Evolutionary conservation across 352 stramenopile genomes (phyloP), one percentile per base, ranked within the genome.

Genomic region (Globisporangium mamillatum): DNA sequence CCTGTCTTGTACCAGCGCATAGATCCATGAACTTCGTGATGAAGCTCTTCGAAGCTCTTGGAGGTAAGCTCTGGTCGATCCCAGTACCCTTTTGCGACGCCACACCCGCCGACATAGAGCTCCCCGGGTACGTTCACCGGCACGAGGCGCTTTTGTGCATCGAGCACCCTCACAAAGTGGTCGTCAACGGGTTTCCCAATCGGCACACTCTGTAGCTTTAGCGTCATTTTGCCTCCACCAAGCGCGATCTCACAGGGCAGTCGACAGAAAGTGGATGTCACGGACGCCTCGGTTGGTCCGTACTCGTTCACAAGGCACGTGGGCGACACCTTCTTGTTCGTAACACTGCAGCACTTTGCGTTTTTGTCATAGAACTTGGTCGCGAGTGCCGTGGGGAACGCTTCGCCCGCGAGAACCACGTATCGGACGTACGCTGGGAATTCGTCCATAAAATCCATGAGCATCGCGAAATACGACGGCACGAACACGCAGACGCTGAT

Each of bases 41-140:
- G 25, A 1, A 20, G 25, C 25, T 60, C 16, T n/a, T 25, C 27
- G 18, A 60, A 60, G 54, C 54, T 41, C 54, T 41, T 60, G 54
- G 54, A 20, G 3, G 54, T 60, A n/a, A 60, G 54, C 27, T 60
- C 54, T 7, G 54, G 25, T 12, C 54, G 54, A 16, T 9, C 87
- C 73, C 84, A 88, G 72, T 96, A 96, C 1, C 87, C 87, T 10
- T 59, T 55, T 1, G 84, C 84, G 50, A 96, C 77, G 58, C 87
- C 86, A 10, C 55, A 53, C 0, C 89, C 89, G 20, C 85, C 85
- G 27, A 96, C 79, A 61, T 80, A 95, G 9, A 96, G 74, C 63
- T 91, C 82, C 0, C 87, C 85, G 1, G 74, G 63, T 0, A 92
- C 75, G 16, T 89, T 84, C 4, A 75, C 64, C 0, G 82, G 80